Conservation (phyloP, 2,329 filamentous ascomycete species). For the Fusarium sp. region DNA sequence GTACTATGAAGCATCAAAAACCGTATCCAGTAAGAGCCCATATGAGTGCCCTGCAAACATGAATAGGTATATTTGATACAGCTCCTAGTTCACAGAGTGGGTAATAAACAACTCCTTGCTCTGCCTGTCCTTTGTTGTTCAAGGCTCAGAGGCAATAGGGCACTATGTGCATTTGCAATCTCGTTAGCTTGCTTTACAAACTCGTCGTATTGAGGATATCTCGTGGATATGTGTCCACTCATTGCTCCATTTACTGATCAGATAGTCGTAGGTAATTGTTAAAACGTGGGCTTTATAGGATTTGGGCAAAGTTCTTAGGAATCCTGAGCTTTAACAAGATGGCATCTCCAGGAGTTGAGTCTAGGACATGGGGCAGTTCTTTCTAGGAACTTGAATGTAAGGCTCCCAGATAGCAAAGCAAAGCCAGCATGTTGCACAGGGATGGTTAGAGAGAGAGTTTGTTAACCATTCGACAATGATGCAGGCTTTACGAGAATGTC, state of each 20-base stretch:
- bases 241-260: background rate
- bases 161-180: background rate
- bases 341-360: too few species aligned
- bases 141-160: background rate
- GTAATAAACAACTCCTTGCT: background rate
- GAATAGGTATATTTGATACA: background rate
- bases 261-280: background rate
- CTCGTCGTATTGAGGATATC: background rate
- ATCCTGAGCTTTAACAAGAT: background rate
- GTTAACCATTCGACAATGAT: background rate
- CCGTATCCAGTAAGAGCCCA: background rate
- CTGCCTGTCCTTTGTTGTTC: background rate
- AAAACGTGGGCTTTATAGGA: background rate
- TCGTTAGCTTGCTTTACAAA: background rate
- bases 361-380: background rate
- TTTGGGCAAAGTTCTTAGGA: too few species aligned
- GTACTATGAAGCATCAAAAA: background rate
- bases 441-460: background rate
- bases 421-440: background rate
- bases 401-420: background rate
- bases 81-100: constrained; percentile 8
- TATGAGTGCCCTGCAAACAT: background rate
- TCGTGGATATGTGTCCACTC: background rate
- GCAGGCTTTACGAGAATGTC: background rate
- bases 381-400: background rate